Base-by-base conservation (phyloP, 306 rosid species). In the Quercus parvula region DNA sequence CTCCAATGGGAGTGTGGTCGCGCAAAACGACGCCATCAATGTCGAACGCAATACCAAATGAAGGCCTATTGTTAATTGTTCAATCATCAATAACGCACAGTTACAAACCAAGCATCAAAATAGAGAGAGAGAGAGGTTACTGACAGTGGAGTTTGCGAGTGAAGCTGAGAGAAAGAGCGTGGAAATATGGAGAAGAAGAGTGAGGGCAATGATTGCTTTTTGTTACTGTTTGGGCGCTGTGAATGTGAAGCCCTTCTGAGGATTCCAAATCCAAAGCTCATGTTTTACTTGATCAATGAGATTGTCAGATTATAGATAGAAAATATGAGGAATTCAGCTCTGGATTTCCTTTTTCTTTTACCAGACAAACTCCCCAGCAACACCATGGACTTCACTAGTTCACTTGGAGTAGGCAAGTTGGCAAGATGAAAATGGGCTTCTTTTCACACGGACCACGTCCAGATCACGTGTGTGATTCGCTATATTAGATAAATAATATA, bases 11-110 rank as follows among this genome's bases (percentile, higher is more conserved):
- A 7, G 84, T 14, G 62, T 90, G 83, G 77, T 94, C 92, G 13
- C 94, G 95, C 73, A 89, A 79, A 91, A 84, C 78, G 84, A 95
- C 99, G 17, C 97, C 99, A 74, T 95, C 99, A 68, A 95, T 95
- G 92, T 95, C 99, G 80, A 95, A 92, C 19, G 97, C 97, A 73
- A 92, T 86, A 79, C 92, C 99, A 57, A 91, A 90, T 1, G 89
- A 78, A 77, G 90, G 72, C 69, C 93, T 92, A 85, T 10, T 15
- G 71, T 33, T 4, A 70, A 68, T 86, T n/a, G 75, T 46, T 49
- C 3, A 2, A 41, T 41, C 46, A 41, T 41, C 46, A 41, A 2
- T 41, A 2, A 2, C 2, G 12, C 46, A 41, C 46, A 7, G 46
- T 8, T 41, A 41, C 11, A 41, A 8, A 8, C 46, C 46, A 41